Evolutionary conservation across 208 protist genomes (phyloP).

Genomic region (Acanthamoeba triangularis): DNA sequence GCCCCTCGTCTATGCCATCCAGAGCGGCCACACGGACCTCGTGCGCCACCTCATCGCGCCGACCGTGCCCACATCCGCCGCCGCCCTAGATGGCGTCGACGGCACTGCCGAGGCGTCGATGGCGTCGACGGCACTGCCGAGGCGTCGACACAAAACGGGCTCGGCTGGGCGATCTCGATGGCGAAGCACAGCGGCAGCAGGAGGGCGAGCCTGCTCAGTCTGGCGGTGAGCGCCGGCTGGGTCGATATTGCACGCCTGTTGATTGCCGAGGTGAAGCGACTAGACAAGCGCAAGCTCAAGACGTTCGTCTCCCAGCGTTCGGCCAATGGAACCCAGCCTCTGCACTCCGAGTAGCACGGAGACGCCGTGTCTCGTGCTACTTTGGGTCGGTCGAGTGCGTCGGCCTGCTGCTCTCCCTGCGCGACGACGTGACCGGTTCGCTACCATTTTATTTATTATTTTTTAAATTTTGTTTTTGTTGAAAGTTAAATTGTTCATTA

Average conservation of each 20-base stretch:
- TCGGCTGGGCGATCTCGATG: not conserved
- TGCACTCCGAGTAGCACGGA: not conserved
- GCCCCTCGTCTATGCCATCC: not conserved
- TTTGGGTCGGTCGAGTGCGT: not conserved
- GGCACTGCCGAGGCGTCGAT: not conserved
- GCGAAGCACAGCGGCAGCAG: not conserved
- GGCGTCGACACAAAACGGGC: not conserved
- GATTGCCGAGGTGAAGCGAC: not conserved
- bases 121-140: not conserved
- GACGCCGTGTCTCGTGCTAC: not conserved
- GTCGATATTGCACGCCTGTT: not conserved
- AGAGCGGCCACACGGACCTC: not conserved
- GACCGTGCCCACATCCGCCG: not conserved
- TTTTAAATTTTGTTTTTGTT: not conserved
- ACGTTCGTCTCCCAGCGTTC: too few relatives aligned
- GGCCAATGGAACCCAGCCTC: too few relatives aligned
- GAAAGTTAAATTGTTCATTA: not conserved
- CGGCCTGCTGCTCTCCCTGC: conserved; percentile 8
- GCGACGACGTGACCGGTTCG: not conserved
- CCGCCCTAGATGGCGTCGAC: not conserved
- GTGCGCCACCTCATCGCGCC: conserved; percentile 25
- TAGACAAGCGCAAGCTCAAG: conserved; percentile 14
- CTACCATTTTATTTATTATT: not conserved
- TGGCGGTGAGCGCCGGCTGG: not conserved
- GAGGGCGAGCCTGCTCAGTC: not conserved